Conservation (phyloP, 371 early-diverging fungal genomes). For the Mucor piriformis region DNA sequence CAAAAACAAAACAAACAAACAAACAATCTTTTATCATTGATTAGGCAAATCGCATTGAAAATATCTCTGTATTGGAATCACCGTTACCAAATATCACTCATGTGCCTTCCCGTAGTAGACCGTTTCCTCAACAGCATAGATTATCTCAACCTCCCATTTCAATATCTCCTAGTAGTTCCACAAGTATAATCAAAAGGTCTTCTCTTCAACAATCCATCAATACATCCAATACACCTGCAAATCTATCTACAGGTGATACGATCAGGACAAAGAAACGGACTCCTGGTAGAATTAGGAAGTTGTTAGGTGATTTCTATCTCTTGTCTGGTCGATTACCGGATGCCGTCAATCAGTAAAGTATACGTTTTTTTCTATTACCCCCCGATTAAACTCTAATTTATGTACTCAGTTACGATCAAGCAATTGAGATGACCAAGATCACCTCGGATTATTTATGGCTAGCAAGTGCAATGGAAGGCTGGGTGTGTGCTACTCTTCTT, state of each 20-base stretch:
- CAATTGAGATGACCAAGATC: conserved; percentile 70
- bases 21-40: neutral
- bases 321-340: conserved; percentile 78
- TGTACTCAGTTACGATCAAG: conserved; percentile 58
- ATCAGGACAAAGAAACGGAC: conserved; percentile 56
- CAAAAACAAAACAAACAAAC: too few relatives aligned
- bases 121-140: neutral
- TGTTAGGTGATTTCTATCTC: conserved; percentile 78
- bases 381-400: neutral
- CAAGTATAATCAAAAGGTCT: neutral
- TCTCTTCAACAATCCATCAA: conserved; percentile 4
- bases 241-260: conserved; percentile 12
- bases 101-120: neutral
- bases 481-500: conserved; percentile 65
- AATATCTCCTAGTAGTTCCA: conserved; percentile 1
- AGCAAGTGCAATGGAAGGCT: conserved; percentile 78
- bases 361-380: neutral
- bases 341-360: conserved; percentile 64
- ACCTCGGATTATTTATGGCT: conserved; percentile 78
- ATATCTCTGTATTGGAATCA: conserved; percentile 34
- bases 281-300: conserved; percentile 75
- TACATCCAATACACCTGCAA: neutral
- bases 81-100: conserved; percentile 19
- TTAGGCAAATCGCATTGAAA: conserved; percentile 42
- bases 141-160: neutral